phyloP scores from a whole-genome alignment of 2,329 filamentous ascomycete genomes.

The Aspergillus sp. region DNA sequence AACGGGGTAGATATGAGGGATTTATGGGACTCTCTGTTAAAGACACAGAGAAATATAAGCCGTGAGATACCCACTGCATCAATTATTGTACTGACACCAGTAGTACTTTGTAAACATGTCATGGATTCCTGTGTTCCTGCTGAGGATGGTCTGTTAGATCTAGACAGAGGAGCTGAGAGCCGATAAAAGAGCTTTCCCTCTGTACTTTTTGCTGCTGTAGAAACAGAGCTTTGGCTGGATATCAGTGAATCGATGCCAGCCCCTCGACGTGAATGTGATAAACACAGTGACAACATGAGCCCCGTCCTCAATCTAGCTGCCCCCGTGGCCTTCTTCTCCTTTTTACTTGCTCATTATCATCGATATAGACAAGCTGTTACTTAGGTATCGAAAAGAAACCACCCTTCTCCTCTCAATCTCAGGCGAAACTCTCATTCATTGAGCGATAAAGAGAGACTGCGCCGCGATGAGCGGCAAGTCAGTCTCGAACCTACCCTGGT shows the following conservation, averaged over 20 bases:
- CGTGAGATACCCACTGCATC: too few species aligned
- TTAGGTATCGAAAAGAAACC: background rate
- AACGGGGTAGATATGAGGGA: too few species aligned
- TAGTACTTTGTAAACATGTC: too few species aligned
- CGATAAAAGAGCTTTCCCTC: too few species aligned
- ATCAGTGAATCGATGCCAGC: background rate
- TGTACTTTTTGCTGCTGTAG: too few species aligned
- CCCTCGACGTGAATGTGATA: background rate
- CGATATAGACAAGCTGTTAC: background rate
- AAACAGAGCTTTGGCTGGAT: background rate
- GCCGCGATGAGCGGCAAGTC: conserved; percentile 1
- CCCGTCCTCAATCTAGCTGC: background rate
- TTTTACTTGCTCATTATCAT: background rate
- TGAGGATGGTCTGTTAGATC: too few species aligned
- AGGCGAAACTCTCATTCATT: background rate
- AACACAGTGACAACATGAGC: background rate
- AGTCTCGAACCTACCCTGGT: conserved; percentile 14
- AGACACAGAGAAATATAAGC: too few species aligned
- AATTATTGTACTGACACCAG: too few species aligned
- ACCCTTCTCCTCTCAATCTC: background rate
- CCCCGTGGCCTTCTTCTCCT: background rate
- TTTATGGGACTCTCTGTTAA: too few species aligned
- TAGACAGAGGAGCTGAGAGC: too few species aligned
- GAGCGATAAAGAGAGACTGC: background rate
- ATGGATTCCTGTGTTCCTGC: too few species aligned